Base-by-base conservation (phyloP, 2,329 filamentous ascomycete species). In the Alternaria angustiovoidea region DNA sequence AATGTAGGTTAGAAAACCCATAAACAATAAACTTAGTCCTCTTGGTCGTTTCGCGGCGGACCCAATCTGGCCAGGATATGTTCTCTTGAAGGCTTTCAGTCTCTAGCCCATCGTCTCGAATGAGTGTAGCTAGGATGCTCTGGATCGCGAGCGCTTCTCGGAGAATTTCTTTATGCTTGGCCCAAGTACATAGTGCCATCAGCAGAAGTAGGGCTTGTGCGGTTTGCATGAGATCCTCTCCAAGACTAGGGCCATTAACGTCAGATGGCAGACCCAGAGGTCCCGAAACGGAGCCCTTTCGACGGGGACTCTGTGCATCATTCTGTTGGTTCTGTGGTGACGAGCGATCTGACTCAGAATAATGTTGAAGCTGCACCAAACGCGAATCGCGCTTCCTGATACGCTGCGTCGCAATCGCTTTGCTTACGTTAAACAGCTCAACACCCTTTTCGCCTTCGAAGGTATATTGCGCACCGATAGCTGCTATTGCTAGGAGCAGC, bases 381-480 rank as follows among this genome's bases (percentile, higher is more conserved):
- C 80, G 81, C 49, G 82, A 80, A 63, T 86, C 83, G 57, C 82
- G 77, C 59, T 81, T 78, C 42, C 82, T 80, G 39, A 87, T 82
- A 18, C 84, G 81, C 65, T 86, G 81, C 1, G 81, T 77, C 34
- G 86, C 78, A 34, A 88, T 83, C 8, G 84, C 80, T 65, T 84
- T 86, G 11, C 85, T 84, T 12, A 84, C 83, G 70, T 85, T 83
- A 67, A 87, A 88, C 3, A 88, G 78, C 44, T 86, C 82, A 38
- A 87, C 85, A 0, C 84, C 85, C 51, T 83, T 76, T 9, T 76
- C 75, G 16, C 76, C 75, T 63, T 87, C 84, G 65, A 86, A 86
- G 28, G 83, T 84, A 67, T 90, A 90, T 66, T 89, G 87, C 0
- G 88, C 88, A 12, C 88, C 88, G 2, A 91, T 86, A 0, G 90